Percentiles rank a stretch among this genome's conserved stretches.
phyloP scores from a whole-genome alignment of 176 grass and related monocot genomes.

The Otatea glauca region DNA sequence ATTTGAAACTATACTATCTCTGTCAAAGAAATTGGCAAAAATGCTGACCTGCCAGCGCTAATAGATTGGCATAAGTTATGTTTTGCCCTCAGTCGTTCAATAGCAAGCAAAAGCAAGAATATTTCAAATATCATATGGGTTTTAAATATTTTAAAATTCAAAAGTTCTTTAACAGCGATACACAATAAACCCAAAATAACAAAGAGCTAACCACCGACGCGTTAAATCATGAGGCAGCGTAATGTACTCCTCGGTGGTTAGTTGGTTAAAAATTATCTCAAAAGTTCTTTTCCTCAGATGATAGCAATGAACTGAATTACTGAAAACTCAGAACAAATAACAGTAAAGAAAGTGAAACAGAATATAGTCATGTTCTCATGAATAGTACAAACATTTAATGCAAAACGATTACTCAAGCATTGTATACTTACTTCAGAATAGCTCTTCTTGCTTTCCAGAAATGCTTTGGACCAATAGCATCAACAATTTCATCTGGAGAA shows the following conservation, averaged over 20 bases:
- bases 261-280: not conserved
- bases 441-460: conserved; percentile 88
- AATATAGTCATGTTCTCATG: not conserved
- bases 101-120: not conserved
- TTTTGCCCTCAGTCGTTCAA: not conserved
- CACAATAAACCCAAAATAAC: not conserved
- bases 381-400: conserved; percentile 15
- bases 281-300: not conserved
- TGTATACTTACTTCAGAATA: conserved; percentile 72
- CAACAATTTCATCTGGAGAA: conserved; percentile 68
- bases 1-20: not conserved
- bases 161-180: not conserved
- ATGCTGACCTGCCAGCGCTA: not conserved
- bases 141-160: not conserved
- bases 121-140: not conserved
- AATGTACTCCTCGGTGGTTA: no score
- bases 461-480: conserved; percentile 71
- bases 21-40: not conserved
- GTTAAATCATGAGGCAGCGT: no score
- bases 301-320: not conserved
- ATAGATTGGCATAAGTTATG: not conserved
- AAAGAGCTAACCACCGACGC: no score
- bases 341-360: conserved; percentile 1
- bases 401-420: not conserved
- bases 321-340: conserved; percentile 20